These are phyloP conservation scores for Triticum aestivum DNA, from an alignment of 176 grass and related monocot species.

Conservation along the genomic window DNA sequence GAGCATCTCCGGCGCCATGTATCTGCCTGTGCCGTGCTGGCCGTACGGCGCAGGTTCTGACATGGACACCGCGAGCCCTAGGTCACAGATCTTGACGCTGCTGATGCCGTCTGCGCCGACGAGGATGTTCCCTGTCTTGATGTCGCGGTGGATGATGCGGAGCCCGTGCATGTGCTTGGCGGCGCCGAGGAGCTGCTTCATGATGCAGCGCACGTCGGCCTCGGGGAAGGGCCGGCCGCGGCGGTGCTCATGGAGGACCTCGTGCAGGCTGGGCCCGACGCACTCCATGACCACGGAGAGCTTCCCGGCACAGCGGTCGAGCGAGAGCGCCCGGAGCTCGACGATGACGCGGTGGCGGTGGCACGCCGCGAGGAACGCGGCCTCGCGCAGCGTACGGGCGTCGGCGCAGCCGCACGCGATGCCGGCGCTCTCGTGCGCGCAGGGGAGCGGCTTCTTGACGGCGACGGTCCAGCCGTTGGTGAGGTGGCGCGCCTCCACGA, in stretches of 20 bases:
- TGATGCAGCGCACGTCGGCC: conserved; percentile 15
- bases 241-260: conserved; percentile 11
- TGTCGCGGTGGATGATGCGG: conserved; percentile 88
- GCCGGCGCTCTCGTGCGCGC: not conserved
- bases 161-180: conserved; percentile 32
- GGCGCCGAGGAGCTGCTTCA: conserved; percentile 34
- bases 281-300: conserved; percentile 47
- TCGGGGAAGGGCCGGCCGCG: conserved; percentile 3
- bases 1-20: not conserved
- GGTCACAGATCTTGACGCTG: not conserved
- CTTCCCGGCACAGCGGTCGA: not conserved
- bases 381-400: not conserved
- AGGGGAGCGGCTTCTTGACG: conserved; percentile 12
- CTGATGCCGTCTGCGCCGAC: not conserved
- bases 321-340: conserved; percentile 15
- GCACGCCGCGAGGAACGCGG: conserved; percentile 9
- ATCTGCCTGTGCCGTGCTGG: not conserved
- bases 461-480: conserved; percentile 20
- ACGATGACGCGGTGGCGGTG: conserved; percentile 31
- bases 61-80: not conserved
- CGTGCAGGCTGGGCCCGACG: conserved; percentile 27
- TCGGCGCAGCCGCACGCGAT: not conserved
- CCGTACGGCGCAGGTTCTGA: not conserved
- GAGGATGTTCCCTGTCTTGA: conserved; percentile 66
- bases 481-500: not conserved